phyloP scores from a whole-genome alignment of 192 early-diverging fungal species.

The Coemansia sp. region DNA sequence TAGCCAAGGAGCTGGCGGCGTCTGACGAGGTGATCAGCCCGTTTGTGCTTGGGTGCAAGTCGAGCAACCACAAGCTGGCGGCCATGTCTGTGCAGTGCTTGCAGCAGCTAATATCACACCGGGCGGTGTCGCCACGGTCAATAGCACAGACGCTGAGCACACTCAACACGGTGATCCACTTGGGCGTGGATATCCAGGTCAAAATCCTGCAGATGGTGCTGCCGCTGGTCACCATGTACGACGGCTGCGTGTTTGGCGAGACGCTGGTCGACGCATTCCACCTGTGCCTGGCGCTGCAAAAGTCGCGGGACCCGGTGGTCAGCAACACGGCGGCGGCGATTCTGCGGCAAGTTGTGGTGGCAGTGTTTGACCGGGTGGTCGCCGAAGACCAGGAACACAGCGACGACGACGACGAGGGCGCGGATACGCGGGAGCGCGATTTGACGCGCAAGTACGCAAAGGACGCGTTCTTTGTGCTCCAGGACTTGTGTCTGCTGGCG shows the following conservation, averaged over 20 bases:
- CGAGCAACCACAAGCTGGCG: slow-evolving; percentile 74
- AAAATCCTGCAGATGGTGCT: slow-evolving; percentile 90
- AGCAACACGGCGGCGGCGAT: slow-evolving; percentile 45
- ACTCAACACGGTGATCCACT: slow-evolving; percentile 63
- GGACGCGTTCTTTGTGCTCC: slow-evolving; percentile 86
- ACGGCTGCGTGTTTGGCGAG: slow-evolving; percentile 66
- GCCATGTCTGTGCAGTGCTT: slow-evolving; percentile 79
- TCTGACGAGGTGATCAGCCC: slow-evolving; percentile 76
- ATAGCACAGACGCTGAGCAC: slow-evolving; percentile 63
- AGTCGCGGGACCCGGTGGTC: slow-evolving; percentile 62
- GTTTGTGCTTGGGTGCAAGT: slow-evolving; percentile 82
- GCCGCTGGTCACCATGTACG: slow-evolving; percentile 82
- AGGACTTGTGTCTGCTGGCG: slow-evolving; percentile 82
- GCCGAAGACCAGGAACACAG: slow-evolving; percentile 12
- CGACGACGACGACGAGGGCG: not conserved
- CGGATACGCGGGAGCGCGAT: slow-evolving; percentile 20
- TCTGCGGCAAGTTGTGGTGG: slow-evolving; percentile 44
- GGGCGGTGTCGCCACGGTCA: slow-evolving; percentile 44
- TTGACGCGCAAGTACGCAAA: slow-evolving; percentile 57
- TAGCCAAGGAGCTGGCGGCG: slow-evolving; percentile 64
- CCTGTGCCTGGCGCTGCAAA: slow-evolving; percentile 79
- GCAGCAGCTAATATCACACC: slow-evolving; percentile 53
- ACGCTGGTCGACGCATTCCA: slow-evolving; percentile 79
- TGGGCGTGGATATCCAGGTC: slow-evolving; percentile 82
- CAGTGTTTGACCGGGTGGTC: slow-evolving; percentile 51